Base-by-base conservation (phyloP, 2,329 filamentous ascomycete genomes). In the Grosmannia clavigera region DNA sequence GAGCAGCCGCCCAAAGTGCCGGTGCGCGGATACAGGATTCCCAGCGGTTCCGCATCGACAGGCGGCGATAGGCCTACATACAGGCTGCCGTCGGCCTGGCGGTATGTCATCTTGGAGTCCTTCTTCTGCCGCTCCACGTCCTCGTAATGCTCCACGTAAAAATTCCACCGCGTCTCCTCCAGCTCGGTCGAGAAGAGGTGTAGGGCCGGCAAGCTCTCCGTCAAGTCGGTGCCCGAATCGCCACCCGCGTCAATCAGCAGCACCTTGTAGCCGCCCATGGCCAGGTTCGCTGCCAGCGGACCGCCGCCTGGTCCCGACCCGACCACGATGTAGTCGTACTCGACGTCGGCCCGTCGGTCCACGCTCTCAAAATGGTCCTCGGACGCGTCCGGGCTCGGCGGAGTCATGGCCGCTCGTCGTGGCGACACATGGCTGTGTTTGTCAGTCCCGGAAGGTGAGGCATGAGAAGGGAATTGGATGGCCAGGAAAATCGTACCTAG, bases 321-420 rank as follows among this genome's bases (percentile, higher is more conserved):
- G 46, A 85, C 81, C 11, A 86, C 76, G 33, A 86, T 74, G 70
- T 83, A 86, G 62, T 86, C 83, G 66, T 86, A 86, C 22, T 67
- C 70, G 2, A 40, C 38, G 38, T 40, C 38, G 12, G 38, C 5
- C 38, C 38, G 38, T 5, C 35, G 12, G 38, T 40, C 38, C 38
- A 40, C 38, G 38, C 38, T 40, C 38, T 40, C 38, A 40, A 40
- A 40, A 4, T 14, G 3, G 38, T 5, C 38, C 12, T 14, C 38
- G 12, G 14, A 38, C 3, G 35, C 12, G 38, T 3, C 14, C 38
- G 16, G 38, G 38, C 38, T 40, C 38, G 38, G 38, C 14, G 38
- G 38, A 14, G 12, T 1, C 38, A 40, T 40, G 38, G 12, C 35
- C 33, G 33, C 5, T 38, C 10, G 5, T 12, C 35, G 9, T 11